phyloP scores from a whole-genome alignment of 2,329 filamentous ascomycete genomes.

The Trichoderma lentiforme region DNA sequence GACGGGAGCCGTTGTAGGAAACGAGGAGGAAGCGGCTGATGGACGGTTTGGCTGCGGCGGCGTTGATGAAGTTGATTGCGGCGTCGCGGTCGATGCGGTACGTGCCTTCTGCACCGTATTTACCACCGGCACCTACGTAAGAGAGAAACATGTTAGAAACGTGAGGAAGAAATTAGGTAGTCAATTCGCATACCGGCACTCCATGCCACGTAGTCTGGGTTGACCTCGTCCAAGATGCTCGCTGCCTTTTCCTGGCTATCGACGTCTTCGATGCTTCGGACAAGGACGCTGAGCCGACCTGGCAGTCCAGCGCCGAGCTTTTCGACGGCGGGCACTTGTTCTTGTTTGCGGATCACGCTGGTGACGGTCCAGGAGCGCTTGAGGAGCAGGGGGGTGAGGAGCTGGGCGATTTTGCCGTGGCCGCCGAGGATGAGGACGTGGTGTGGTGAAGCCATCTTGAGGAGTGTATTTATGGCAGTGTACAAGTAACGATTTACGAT shows the following conservation, averaged over 20 bases:
- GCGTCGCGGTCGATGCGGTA: conserved; percentile 61
- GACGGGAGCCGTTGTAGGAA: conserved; percentile 57
- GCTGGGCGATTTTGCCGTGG: conserved; percentile 73
- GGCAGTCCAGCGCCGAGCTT: conserved; percentile 55
- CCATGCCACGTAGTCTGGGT: conserved; percentile 66
- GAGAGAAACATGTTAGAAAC: too few relatives aligned
- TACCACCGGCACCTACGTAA: conserved; percentile 60
- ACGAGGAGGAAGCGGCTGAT: conserved; percentile 63
- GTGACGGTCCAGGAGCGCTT: conserved; percentile 73
- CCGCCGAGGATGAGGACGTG: conserved; percentile 74
- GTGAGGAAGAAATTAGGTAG: too few relatives aligned
- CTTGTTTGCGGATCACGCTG: conserved; percentile 70
- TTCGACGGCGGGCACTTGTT: conserved; percentile 63
- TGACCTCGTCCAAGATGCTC: conserved; percentile 57
- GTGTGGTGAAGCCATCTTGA: conserved; percentile 24
- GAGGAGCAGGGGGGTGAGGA: conserved; percentile 73
- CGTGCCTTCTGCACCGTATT: conserved; percentile 54
- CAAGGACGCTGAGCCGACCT: conserved; percentile 65
- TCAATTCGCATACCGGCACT: conserved; percentile 53
- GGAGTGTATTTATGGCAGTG: background rate
- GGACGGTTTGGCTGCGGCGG: conserved; percentile 50
- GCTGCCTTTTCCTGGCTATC: conserved; percentile 60
- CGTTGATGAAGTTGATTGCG: conserved; percentile 59
- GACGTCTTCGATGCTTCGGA: conserved; percentile 69
- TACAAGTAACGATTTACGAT: background rate